Conservation (phyloP, 164 flowering plant genomes). For the Pachysandra terminalis region DNA sequence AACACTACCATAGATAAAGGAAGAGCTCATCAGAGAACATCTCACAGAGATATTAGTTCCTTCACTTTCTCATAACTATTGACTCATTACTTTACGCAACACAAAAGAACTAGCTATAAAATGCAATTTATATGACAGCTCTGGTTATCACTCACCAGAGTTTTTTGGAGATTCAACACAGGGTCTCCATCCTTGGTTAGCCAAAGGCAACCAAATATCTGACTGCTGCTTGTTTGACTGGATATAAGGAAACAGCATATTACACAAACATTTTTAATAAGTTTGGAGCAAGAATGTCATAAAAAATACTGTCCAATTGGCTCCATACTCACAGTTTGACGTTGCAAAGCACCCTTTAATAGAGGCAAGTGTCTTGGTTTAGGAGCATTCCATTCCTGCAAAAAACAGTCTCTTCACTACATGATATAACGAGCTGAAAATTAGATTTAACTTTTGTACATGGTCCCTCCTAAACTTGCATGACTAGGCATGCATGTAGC, state of each 20-base stretch:
- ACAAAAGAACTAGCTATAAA: neutral
- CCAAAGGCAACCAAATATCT: conserved; percentile 79
- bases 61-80: neutral
- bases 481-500: neutral
- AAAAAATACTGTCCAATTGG: neutral
- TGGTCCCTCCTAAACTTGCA: neutral
- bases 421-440: neutral
- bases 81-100: neutral
- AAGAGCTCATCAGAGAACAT: neutral
- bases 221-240: conserved; percentile 49
- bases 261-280: neutral
- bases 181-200: conserved; percentile 69
- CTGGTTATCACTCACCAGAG: conserved; percentile 42
- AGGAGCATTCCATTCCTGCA: conserved; percentile 79
- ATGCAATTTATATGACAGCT: neutral
- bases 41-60: neutral
- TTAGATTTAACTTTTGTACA: neutral
- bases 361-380: conserved; percentile 74
- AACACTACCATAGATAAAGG: conserved; percentile 34
- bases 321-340: conserved; percentile 46
- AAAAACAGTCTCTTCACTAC: neutral
- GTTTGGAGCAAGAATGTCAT: neutral
- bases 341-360: conserved; percentile 68
- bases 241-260: conserved; percentile 15
- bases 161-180: conserved; percentile 32